Evolutionary conservation across 2,329 filamentous ascomycete species (phyloP), one percentile per base, ranked within the genome.

Genomic region (Dichotomopilus funicola): DNA sequence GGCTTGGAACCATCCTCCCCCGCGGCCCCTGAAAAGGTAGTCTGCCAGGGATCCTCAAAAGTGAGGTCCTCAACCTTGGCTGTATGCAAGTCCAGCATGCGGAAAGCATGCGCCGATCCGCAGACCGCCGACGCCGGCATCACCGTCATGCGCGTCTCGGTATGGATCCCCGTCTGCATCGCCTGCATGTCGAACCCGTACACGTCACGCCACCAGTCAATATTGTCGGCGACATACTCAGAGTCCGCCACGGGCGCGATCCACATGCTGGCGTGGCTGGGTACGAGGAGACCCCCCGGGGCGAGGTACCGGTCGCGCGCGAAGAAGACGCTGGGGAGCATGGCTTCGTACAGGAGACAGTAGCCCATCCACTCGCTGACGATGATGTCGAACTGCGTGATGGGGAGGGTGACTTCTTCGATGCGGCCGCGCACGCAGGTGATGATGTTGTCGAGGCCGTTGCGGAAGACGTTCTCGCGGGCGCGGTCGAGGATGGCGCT

Each of bases 331-430:
- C 89, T 95, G 61, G 94, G 90, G 34, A 97, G 83, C 91, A 97
- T 97, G 54, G 91, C 90, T 72, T 97, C 91, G 70, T 95, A 97
- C 5, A 96, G 79, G 13, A 96, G 79, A 61, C 86, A 89, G 69
- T 97, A 97, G 35, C 91, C 91, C 91, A 97, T 97, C 91, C 91
- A 97, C 71, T 97, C 91, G 57, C 89, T 95, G 58, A 97, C 86
- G 67, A 97, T 96, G 66, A 97, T 87, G 72, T 97, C 92, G 46
- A 96, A 91, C 66, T 91, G 77, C 53, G 83, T 77, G 6, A 92
- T 86, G 1, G 88, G 91, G 27, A 91, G 78, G 55, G 73, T 78
- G 54, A 95, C 88, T 62, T 96, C 91, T 70, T 97, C 92, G 58
- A 96, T 88, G 66, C 89, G 89, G 40, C 92, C 91, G 61, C 86